These are phyloP conservation scores for Pleodorina starrii DNA, from an alignment of 139 green algal genomes.

Conservation along the genomic window DNA sequence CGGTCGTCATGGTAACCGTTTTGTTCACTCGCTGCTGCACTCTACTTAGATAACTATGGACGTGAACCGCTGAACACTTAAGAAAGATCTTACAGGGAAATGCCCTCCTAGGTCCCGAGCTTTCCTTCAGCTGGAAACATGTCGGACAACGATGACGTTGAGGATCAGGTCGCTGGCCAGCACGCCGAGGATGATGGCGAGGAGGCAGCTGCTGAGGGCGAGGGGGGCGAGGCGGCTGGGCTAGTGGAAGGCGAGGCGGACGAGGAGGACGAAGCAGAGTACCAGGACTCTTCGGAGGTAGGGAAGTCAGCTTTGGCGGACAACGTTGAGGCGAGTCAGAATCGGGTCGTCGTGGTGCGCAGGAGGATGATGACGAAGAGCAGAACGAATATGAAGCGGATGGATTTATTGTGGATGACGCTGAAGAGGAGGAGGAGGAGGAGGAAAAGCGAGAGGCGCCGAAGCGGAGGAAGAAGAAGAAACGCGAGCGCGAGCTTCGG, in stretches of 20 bases:
- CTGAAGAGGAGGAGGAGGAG: constrained; percentile 52
- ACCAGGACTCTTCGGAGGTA: constrained; percentile 43
- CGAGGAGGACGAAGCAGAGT: constrained; percentile 44
- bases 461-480: constrained; percentile 51
- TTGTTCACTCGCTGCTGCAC: too few relatives aligned
- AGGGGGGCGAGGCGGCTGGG: constrained; percentile 23
- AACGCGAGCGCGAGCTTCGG: constrained; percentile 66
- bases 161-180: constrained; percentile 12
- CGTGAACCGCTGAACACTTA: too few relatives aligned
- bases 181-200: not conserved
- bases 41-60: too few relatives aligned
- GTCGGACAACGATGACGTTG: constrained; percentile 36
- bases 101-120: not conserved
- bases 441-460: not conserved
- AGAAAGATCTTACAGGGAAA: not conserved
- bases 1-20: too few relatives aligned
- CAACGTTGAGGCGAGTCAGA: not conserved
- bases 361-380: constrained; percentile 65
- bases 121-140: not conserved
- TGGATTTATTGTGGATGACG: constrained; percentile 37
- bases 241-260: constrained; percentile 47
- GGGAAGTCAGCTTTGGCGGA: too few relatives aligned
- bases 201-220: constrained; percentile 12
- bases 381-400: constrained; percentile 58
- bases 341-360: not conserved